Conservation (phyloP, 805 yeast genomes). For the Zygotorulaspora sp. region DNA sequence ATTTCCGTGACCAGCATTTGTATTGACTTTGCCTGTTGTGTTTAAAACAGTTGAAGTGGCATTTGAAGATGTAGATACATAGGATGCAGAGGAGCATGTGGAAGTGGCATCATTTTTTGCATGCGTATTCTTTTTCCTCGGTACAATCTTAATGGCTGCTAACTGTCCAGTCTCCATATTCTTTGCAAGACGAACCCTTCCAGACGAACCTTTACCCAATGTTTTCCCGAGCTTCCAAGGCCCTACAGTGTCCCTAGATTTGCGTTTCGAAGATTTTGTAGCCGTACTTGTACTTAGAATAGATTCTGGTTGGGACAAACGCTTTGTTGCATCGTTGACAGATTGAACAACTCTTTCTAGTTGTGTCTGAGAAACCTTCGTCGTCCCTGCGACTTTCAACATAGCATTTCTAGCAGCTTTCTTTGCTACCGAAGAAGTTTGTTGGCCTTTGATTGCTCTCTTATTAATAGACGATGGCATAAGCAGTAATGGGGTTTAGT, state of each 20-base stretch:
- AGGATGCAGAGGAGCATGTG: conserved; percentile 13
- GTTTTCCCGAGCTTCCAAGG: conserved; percentile 82
- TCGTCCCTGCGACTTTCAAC: conserved; percentile 17
- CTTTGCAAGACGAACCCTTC: conserved; percentile 71
- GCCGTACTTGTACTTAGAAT: conserved; percentile 20
- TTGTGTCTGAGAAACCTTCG: conserved; percentile 17
- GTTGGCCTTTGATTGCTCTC: conserved; percentile 9
- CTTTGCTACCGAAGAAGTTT: conserved; percentile 21
- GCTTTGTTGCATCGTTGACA: conserved; percentile 35
- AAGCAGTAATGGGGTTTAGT: too few species aligned
- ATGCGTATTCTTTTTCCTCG: conserved; percentile 43
- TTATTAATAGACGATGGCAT: conserved; percentile 8
- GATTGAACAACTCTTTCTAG: conserved; percentile 33
- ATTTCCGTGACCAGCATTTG: conserved; percentile 14
- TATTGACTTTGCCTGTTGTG: conserved; percentile 18
- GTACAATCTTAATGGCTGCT: conserved; percentile 80
- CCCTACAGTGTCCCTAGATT: conserved; percentile 50
- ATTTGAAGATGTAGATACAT: conserved; percentile 16
- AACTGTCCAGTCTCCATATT: conserved; percentile 64
- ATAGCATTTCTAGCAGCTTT: conserved; percentile 30
- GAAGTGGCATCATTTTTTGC: conserved; percentile 16
- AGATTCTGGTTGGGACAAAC: conserved; percentile 33
- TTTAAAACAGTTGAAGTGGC: conserved; percentile 8
- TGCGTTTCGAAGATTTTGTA: conserved; percentile 31
- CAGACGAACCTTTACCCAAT: conserved; percentile 78